These are phyloP conservation scores for Poterioochromonas sp. DNA, from an alignment of 352 stramenopile species.

Conservation along the genomic window DNA sequence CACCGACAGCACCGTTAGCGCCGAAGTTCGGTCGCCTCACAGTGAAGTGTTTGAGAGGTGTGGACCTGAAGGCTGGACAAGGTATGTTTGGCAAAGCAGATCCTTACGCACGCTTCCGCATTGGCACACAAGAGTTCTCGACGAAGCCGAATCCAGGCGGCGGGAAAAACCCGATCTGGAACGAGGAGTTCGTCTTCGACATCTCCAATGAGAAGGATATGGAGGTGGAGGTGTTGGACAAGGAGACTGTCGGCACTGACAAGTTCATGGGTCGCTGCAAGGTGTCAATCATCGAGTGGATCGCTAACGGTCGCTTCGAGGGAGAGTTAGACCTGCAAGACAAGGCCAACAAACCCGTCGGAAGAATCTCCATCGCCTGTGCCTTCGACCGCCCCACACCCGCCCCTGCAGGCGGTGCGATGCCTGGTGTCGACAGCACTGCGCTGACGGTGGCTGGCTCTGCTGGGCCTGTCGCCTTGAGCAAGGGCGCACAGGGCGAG, in stretches of 20 bases:
- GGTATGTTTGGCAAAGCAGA: constrained; percentile 81
- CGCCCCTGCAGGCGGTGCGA: neutral
- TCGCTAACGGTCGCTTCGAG: constrained; percentile 78
- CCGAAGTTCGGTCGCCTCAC: constrained; percentile 77
- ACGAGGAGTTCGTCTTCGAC: constrained; percentile 83
- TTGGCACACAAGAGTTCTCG: constrained; percentile 58
- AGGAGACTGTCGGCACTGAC: constrained; percentile 61
- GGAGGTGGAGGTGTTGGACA: constrained; percentile 59
- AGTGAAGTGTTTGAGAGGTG: constrained; percentile 72
- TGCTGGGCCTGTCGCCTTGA: neutral
- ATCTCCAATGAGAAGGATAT: constrained; percentile 87
- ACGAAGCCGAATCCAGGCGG: constrained; percentile 68
- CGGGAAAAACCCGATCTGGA: constrained; percentile 83
- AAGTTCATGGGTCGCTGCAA: constrained; percentile 80
- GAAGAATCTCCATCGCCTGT: neutral
- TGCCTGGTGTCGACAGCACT: neutral
- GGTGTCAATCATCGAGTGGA: constrained; percentile 79
- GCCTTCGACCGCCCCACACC: neutral
- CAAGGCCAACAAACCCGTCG: constrained; percentile 49
- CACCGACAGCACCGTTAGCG: constrained; percentile 51
- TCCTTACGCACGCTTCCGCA: constrained; percentile 81
- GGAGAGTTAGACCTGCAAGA: constrained; percentile 77
- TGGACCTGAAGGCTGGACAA: constrained; percentile 77
- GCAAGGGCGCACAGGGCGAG: neutral
- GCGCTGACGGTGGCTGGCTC: neutral